Base-by-base conservation (phyloP, 768 basidiomycete genomes). In the Rhizopogon roseolus region DNA sequence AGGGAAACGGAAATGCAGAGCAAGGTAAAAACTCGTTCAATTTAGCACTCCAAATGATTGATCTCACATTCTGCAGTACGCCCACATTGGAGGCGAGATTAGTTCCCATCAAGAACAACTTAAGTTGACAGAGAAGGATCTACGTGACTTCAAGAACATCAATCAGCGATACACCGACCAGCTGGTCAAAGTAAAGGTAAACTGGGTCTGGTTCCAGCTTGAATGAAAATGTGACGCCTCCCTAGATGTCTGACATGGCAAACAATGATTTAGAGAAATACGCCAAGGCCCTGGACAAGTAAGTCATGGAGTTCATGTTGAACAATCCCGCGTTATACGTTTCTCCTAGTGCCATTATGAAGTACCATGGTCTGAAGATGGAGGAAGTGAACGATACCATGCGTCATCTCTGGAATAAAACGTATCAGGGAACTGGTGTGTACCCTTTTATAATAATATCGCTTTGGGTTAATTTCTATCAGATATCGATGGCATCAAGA, bases 331-430 rank as follows among this genome's bases (percentile, higher is more conserved):
- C n/a, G 28, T 46, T 55, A 65, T 49, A 71, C 57, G 40, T 39
- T 43, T 50, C 19, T 57, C 54, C 2, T 54, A 98, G 96, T 60
- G 97, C 95, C 40, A 98, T 99, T 68, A 97, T 99, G 92, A 93
- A 92, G 70, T 99, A 98, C 64, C 97, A 99, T 64, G 75, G 85
- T 13, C 78, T 97, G 62, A 99, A 99, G 73, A 97, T 98, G 97
- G 93, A 95, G 69, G 97, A 99, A 75, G 94, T 99, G 62, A 99
- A 99, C 64, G 94, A 97, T 63, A 95, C 88, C 13, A 96, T 98
- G 84, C 88, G 88, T 45, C 93, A 97, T 64, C 69, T 98, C 4
- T 99, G 97, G 97, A 96, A 93, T 67, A 96, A 93, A 73, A 98
- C 95, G 0, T 99, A 99, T 71, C 96, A 98, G 68, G 96, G 96